These are phyloP conservation scores for Fusarium sublunatum DNA, from an alignment of 2,329 filamentous ascomycete genomes.

Conservation along the genomic window DNA sequence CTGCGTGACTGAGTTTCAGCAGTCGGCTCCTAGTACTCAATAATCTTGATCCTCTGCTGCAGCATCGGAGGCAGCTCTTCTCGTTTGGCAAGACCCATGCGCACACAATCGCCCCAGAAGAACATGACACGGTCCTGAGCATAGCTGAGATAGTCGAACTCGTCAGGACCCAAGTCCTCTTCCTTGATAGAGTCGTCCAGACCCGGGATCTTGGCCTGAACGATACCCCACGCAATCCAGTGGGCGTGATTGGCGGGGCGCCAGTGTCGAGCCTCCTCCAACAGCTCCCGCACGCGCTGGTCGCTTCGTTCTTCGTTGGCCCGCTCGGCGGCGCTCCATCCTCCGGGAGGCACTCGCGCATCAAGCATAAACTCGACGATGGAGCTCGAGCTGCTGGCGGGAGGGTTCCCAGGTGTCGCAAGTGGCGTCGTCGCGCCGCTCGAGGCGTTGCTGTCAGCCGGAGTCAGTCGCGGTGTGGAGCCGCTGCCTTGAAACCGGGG, in stretches of 20 bases:
- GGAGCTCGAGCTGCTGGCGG: constrained; percentile 63
- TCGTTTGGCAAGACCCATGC: constrained; percentile 76
- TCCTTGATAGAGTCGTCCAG: constrained; percentile 63
- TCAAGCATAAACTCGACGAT: constrained; percentile 85
- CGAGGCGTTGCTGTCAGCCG: constrained; percentile 55
- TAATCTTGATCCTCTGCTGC: constrained; percentile 72
- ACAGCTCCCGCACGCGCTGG: constrained; percentile 73
- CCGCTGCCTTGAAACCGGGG: constrained; percentile 68
- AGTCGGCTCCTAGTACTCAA: constrained; percentile 65
- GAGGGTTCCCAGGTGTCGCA: constrained; percentile 48
- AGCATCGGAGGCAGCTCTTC: constrained; percentile 82
- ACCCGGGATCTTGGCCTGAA: constrained; percentile 88
- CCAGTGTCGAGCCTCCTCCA: constrained; percentile 87
- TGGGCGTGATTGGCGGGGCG: constrained; percentile 85
- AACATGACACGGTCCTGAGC: constrained; percentile 91
- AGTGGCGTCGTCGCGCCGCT: constrained; percentile 49
- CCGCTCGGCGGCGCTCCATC: constrained; percentile 65
- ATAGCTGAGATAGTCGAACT: constrained; percentile 94
- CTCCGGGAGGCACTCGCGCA: constrained; percentile 67
- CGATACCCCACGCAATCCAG: constrained; percentile 97
- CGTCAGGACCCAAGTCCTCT: constrained; percentile 59
- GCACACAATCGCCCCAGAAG: constrained; percentile 91
- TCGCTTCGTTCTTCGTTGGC: constrained; percentile 73
- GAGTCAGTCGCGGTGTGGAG: constrained; percentile 62
- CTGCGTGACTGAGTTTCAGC: neutral